Evolutionary conservation across 1,284 basidiomycete genomes (phyloP), one percentile per base, ranked within the genome.

Genomic region (Calocybe gambosa): DNA sequence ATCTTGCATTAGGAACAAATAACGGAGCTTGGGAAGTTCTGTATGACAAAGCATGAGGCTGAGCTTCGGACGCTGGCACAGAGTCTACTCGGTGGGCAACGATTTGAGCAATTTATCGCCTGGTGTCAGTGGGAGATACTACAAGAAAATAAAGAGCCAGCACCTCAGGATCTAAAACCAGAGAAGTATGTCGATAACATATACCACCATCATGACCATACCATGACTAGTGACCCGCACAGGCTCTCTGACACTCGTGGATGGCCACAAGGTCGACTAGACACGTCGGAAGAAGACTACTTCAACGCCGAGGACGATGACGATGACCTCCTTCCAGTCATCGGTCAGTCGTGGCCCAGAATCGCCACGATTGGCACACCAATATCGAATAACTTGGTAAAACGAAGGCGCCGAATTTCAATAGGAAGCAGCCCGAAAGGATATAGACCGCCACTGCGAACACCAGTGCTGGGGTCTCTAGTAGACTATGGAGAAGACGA

Each of bases 201-300:
- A 15, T 10, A 12, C 25, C 20, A 35, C 43, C 33, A 45, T 42
- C 23, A 37, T 50, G 20, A 2, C 16, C 15, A 13, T 18, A 15
- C n/a, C 16, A 23, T 3, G 21, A n/a, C 43, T 51, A 31, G 47
- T 33, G 18, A 53, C 34, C 53, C 20, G 29, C 50, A 34, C 37
- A 69, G 68, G 55, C 53, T 58, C 44, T 55, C 61, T 43, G 67
- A 74, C 56, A 57, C 58, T 50, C 70, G 70, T 42, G 72, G 74
- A 71, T 66, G 70, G 42, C 71, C 70, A 50, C 69, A 77, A 38
- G 70, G 74, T 51, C 72, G 80, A 56, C 64, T 80, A 56, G 82
- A 88, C 53, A 73, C 71, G 3, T 85, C 84, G 56, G 89, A 93
- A 56, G 93, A 97, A 59, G 82, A 89, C 51, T 98, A 95, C 71